Base-by-base conservation (phyloP, 225 moss, liverwort and hornwort species). In the Neckera pumila region DNA sequence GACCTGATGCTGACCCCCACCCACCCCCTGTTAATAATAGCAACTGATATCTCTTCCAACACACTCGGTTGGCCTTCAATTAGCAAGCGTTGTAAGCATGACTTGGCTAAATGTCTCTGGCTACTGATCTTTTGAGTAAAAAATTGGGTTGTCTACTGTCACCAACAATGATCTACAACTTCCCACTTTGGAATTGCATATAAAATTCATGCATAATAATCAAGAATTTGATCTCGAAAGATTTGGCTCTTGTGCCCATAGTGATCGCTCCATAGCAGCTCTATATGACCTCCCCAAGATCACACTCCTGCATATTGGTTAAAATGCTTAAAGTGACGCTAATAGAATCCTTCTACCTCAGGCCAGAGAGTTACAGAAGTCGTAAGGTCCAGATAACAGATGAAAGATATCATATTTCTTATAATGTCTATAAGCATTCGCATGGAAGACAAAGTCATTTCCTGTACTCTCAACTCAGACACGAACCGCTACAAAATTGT, bases 401-500 rank as follows among this genome's bases (percentile, higher is more conserved):
- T 75, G 81, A 73, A 83, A 80, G 64, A 80, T 57, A 25, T 57
- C 59, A 76, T 14, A 23, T 16, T 67, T 63, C 45, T 47, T 64
- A 47, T 33, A 54, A 58, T 85, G 81, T 89, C 78, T 70, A 71
- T 33, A 85, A 81, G 57, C 75, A 90, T 86, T 89, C 63, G 83
- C 83, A 86, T 87, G 86, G 59, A 92, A 84, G 86, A 84, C 47
- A 36, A 85, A 26, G 83, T 85, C 88, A 66, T 89, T 83, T 88
- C 86, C 84, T 87, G 58, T 88, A 84, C 63, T 89, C 85, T 87
- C 84, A 88, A 87, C 83, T 92, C 77, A 89, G 87, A 90, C 81
- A 66, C 36, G 71, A 91, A 86, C 72, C 84, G 79, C 90, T 92
- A 90, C 92, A 93, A 93, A 93, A 93, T 80, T 93, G 90, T 86